Evolutionary conservation across 441 rosid genomes (phyloP).

Genomic region (Erysimum pusillum): DNA sequence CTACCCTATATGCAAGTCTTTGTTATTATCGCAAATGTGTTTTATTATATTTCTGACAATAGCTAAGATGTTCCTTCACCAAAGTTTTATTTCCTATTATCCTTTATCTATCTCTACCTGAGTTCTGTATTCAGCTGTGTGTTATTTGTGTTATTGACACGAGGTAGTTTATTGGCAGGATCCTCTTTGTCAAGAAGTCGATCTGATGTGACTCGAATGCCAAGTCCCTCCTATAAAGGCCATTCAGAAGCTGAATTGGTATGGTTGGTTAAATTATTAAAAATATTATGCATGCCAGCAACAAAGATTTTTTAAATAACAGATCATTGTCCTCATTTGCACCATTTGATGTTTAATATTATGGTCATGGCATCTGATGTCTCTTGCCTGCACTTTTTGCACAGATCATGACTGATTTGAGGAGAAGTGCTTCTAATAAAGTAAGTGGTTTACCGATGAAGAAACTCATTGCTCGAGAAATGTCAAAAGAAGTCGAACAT

Average conservation of each 20-base stretch:
- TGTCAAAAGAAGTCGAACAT: slow-evolving; percentile 77
- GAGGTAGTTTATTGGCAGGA: slow-evolving; percentile 61
- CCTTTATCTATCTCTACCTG: slow-evolving; percentile 21
- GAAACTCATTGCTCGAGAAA: slow-evolving; percentile 83
- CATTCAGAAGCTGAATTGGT: slow-evolving; percentile 78
- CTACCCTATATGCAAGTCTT: not conserved
- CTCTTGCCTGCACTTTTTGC: slow-evolving; percentile 42
- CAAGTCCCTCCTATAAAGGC: slow-evolving; percentile 60
- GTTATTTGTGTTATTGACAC: slow-evolving; percentile 50
- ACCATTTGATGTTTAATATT: slow-evolving; percentile 39
- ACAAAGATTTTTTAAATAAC: not conserved
- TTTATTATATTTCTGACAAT: not conserved
- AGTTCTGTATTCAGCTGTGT: slow-evolving; percentile 31
- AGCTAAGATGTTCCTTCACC: slow-evolving; percentile 5
- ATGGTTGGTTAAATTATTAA: slow-evolving; percentile 12
- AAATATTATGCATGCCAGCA: not conserved
- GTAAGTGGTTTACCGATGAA: slow-evolving; percentile 77
- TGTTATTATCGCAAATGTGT: not conserved
- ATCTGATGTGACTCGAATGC: slow-evolving; percentile 70
- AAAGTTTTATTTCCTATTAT: slow-evolving; percentile 10
- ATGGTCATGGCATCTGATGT: slow-evolving; percentile 32
- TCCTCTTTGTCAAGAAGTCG: slow-evolving; percentile 71
- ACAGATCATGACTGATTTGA: slow-evolving; percentile 69
- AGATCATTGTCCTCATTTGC: slow-evolving; percentile 23
- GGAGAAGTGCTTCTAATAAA: slow-evolving; percentile 73